phyloP scores from a whole-genome alignment of 1,139 yeast species.

The Yamadazyma jaroonii region DNA sequence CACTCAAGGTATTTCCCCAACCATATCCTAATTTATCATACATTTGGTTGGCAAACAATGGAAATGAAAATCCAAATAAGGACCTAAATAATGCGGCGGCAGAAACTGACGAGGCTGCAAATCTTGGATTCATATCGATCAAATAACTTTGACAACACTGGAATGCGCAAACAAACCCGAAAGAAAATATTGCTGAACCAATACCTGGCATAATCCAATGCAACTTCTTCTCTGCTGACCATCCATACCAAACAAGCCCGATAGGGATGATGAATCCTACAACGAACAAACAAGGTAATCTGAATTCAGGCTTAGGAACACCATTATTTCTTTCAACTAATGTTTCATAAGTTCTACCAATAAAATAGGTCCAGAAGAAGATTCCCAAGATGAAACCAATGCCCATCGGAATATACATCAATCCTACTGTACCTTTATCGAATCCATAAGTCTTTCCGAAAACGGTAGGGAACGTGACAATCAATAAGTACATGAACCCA shows the following conservation, averaged over 20 bases:
- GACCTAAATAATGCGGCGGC: slow-evolving; percentile 49
- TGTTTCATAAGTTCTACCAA: slow-evolving; percentile 29
- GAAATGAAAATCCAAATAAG: slow-evolving; percentile 42
- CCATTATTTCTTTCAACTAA: slow-evolving; percentile 33
- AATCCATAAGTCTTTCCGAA: slow-evolving; percentile 34
- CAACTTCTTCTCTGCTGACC: slow-evolving; percentile 40
- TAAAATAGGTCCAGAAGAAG: slow-evolving; percentile 33
- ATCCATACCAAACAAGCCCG: slow-evolving; percentile 46
- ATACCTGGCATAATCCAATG: slow-evolving; percentile 50
- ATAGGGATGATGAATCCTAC: slow-evolving; percentile 37
- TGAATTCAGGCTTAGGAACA: slow-evolving; percentile 40
- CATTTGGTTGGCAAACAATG: slow-evolving; percentile 41
- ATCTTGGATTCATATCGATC: slow-evolving; percentile 44
- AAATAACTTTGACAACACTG: slow-evolving; percentile 43
- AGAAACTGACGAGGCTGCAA: slow-evolving; percentile 45
- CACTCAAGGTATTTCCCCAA: slow-evolving; percentile 48
- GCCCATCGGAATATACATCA: slow-evolving; percentile 48
- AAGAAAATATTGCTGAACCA: slow-evolving; percentile 43
- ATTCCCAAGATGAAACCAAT: slow-evolving; percentile 42
- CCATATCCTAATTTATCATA: slow-evolving; percentile 40
- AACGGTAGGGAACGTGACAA: slow-evolving; percentile 42
- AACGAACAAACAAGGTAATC: slow-evolving; percentile 40
- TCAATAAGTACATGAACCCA: slow-evolving; percentile 48
- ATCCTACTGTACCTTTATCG: slow-evolving; percentile 32
- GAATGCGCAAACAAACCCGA: slow-evolving; percentile 44